phyloP scores from a whole-genome alignment of 2,329 filamentous ascomycete genomes.

The Eutypa lata region DNA sequence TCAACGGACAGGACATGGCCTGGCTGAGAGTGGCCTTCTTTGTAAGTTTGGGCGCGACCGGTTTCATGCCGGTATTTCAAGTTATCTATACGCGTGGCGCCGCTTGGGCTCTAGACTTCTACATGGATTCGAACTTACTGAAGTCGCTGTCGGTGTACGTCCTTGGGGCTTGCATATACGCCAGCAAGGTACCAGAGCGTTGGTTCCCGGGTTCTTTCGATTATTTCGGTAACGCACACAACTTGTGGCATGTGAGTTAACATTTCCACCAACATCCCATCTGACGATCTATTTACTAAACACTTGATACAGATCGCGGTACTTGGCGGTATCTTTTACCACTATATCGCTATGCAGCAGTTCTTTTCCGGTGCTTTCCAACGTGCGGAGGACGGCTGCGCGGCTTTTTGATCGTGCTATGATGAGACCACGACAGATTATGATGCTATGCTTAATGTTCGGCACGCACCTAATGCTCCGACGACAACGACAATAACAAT shows the following conservation, averaged over 20 bases:
- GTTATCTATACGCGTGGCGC: constrained; percentile 73
- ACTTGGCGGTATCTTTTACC: constrained; percentile 91
- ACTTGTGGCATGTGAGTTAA: constrained; percentile 84
- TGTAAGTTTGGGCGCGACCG: constrained; percentile 79
- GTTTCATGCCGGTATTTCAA: constrained; percentile 85
- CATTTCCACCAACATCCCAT: constrained; percentile 81
- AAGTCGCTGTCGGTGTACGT: constrained; percentile 89
- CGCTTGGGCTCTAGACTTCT: constrained; percentile 85
- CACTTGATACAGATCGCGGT: constrained; percentile 95
- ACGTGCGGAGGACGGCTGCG: constrained; percentile 60
- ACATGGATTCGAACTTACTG: constrained; percentile 67
- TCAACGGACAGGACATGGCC: constrained; percentile 89
- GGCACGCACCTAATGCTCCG: background rate
- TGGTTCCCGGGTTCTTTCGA: constrained; percentile 94
- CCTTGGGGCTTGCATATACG: constrained; percentile 80
- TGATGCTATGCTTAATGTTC: background rate
- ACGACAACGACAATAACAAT: background rate
- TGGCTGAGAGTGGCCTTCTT: constrained; percentile 93
- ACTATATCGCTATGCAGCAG: constrained; percentile 93
- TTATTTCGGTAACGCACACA: constrained; percentile 92
- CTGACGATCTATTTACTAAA: constrained; percentile 58
- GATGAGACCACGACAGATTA: background rate
- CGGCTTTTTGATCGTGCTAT: constrained; percentile 41
- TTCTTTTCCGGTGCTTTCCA: constrained; percentile 81
- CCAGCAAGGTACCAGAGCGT: constrained; percentile 86